Conservation (phyloP, 805 yeast genomes). For the Candida awuae region DNA sequence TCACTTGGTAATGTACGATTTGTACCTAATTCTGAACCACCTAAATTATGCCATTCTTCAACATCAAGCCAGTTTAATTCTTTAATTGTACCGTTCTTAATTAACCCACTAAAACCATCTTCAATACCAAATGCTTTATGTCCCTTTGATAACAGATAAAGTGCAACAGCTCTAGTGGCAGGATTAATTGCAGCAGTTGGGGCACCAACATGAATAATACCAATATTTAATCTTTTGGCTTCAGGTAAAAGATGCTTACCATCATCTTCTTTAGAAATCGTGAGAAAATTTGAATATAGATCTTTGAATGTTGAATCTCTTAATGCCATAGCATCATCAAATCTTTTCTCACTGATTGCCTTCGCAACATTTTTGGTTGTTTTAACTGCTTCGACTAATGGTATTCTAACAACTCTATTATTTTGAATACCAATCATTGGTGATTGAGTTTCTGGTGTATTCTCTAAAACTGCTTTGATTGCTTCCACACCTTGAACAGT, state of each 20-base stretch:
- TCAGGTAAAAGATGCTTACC: constrained; percentile 52
- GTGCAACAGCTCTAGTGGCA: constrained; percentile 84
- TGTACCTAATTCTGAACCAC: constrained; percentile 97
- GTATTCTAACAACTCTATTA: constrained; percentile 77
- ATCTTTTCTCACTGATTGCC: constrained; percentile 73
- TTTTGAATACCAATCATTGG: constrained; percentile 90
- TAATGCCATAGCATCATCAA: constrained; percentile 76
- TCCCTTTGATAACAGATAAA: constrained; percentile 82
- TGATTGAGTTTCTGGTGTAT: constrained; percentile 85
- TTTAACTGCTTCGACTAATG: constrained; percentile 83
- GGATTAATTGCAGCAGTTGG: constrained; percentile 96
- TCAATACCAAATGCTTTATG: constrained; percentile 86
- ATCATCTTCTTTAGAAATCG: constrained; percentile 67
- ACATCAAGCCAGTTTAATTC: constrained; percentile 77
- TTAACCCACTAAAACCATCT: constrained; percentile 89
- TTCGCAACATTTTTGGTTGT: constrained; percentile 84
- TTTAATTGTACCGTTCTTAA: constrained; percentile 78
- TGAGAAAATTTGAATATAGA: constrained; percentile 62
- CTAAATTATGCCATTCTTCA: constrained; percentile 79
- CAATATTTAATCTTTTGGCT: constrained; percentile 58
- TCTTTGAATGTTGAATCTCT: constrained; percentile 87
- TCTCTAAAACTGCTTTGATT: constrained; percentile 80
- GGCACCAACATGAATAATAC: constrained; percentile 89
- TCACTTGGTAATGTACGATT: constrained; percentile 78
- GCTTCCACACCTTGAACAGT: constrained; percentile 98